A percentile compares a stretch with the other conserved stretches of the same genome.
These are phyloP conservation scores for Prunus davidiana DNA, from an alignment of 306 rosid species.

Conservation along the genomic window DNA sequence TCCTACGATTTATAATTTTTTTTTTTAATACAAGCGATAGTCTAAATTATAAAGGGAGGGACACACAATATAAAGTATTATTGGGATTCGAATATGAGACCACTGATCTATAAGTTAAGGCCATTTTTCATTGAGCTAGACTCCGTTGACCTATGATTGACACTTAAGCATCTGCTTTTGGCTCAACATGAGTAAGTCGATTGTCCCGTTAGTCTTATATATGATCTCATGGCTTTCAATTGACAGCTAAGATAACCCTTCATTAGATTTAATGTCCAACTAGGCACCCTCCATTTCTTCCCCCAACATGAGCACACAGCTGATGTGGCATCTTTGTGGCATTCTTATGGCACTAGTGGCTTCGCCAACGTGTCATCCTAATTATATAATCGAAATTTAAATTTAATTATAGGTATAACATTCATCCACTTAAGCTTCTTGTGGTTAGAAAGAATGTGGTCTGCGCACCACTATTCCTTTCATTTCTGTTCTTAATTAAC, in stretches of 20 bases:
- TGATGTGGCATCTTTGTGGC: background rate
- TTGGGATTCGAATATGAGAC: too few relatives aligned
- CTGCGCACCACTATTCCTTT: background rate
- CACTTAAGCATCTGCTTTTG: too few relatives aligned
- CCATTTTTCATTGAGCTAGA: accelerated
- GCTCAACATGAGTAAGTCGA: too few relatives aligned
- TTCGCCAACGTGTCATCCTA: too few relatives aligned
- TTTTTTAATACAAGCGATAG: too few relatives aligned
- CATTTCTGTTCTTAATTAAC: background rate
- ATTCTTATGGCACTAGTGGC: background rate
- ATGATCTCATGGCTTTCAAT: background rate
- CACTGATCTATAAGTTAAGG: too few relatives aligned
- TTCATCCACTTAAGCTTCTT: background rate
- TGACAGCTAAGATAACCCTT: background rate
- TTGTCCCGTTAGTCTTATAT: too few relatives aligned
- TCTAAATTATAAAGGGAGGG: too few relatives aligned
- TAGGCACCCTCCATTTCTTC: constrained; percentile 4
- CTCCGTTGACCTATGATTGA: accelerated
- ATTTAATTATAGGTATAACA: background rate
- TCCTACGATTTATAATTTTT: too few relatives aligned
- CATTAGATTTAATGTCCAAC: constrained; percentile 6
- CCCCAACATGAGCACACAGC: background rate
- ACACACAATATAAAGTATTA: too few relatives aligned
- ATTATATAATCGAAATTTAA: background rate
- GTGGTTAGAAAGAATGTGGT: background rate